These are phyloP conservation scores for Teratosphaeria epicoccoides DNA, from an alignment of 2,329 filamentous ascomycete genomes.

Conservation along the genomic window DNA sequence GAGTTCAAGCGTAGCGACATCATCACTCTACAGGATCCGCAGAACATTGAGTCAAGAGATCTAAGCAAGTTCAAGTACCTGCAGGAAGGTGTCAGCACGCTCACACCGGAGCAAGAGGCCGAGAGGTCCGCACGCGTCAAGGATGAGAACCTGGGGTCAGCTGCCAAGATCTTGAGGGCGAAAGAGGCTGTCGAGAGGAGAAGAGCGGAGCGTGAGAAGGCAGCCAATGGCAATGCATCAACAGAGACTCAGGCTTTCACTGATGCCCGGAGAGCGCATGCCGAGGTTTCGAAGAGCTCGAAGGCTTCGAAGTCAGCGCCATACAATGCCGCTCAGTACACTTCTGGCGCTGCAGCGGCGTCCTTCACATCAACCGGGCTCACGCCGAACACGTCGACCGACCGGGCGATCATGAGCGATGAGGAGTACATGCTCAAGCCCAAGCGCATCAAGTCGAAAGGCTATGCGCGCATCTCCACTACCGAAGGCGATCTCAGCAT, in stretches of 20 bases:
- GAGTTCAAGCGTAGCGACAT: conserved; percentile 85
- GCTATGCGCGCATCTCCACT: conserved; percentile 83
- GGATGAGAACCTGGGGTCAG: conserved; percentile 64
- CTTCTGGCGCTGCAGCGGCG: conserved; percentile 80
- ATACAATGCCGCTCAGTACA: conserved; percentile 82
- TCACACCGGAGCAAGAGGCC: conserved; percentile 59
- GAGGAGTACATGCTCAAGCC: conserved; percentile 96
- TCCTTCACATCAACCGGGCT: conserved; percentile 93
- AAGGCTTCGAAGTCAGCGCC: conserved; percentile 36
- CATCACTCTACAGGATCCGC: conserved; percentile 90
- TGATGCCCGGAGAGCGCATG: conserved; percentile 46
- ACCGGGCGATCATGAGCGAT: conserved; percentile 75
- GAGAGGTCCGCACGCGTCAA: conserved; percentile 59
- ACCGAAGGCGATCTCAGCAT: conserved; percentile 76
- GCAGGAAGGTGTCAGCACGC: conserved; percentile 60
- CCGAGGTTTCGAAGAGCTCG: conserved; percentile 18
- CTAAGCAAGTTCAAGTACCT: conserved; percentile 82
- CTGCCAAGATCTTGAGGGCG: conserved; percentile 74
- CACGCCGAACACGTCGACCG: conserved; percentile 80
- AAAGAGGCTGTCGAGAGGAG: conserved; percentile 91
- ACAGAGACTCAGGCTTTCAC: conserved; percentile 35
- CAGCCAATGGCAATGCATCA: conserved; percentile 4
- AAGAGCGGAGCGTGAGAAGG: conserved; percentile 54
- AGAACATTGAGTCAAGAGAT: conserved; percentile 73
- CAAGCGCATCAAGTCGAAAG: conserved; percentile 76